These are phyloP conservation scores for Dendrocalamus sinicus DNA, from an alignment of 176 grass and related monocot species.

Conservation along the genomic window DNA sequence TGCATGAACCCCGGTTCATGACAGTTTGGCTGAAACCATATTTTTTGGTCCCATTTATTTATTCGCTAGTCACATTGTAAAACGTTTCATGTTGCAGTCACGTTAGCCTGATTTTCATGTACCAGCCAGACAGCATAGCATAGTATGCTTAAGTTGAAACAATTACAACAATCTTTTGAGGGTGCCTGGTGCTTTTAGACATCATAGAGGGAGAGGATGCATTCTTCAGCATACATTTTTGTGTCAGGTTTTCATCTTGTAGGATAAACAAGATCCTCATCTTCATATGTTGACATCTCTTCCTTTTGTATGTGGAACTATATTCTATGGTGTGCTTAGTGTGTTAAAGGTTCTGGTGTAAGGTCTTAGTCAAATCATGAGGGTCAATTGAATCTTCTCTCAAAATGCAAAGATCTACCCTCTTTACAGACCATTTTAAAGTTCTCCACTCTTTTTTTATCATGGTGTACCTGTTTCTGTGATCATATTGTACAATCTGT, in stretches of 20 bases:
- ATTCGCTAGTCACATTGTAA: background rate
- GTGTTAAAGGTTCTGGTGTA: background rate
- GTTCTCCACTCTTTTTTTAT: background rate
- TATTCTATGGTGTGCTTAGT: slow-evolving; percentile 1
- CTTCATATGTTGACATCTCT: background rate
- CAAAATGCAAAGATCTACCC: background rate
- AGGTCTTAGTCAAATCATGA: background rate
- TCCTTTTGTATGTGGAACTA: background rate
- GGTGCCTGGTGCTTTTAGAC: background rate
- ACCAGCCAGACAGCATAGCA: slow-evolving; percentile 17
- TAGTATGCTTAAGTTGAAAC: background rate
- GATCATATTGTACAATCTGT: background rate
- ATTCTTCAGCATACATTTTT: background rate
- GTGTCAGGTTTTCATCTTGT: background rate
- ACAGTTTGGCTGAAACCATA: background rate
- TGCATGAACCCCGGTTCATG: too few species aligned
- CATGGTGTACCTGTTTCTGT: background rate
- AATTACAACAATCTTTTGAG: background rate
- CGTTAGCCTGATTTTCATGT: background rate
- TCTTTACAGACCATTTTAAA: background rate
- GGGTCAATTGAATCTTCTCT: background rate
- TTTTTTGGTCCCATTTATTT: background rate
- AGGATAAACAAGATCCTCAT: background rate
- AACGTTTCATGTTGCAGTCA: background rate
- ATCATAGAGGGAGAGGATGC: slow-evolving; percentile 1